Conservation (phyloP, 768 basidiomycete genomes). For the Scleroderma bovista region DNA sequence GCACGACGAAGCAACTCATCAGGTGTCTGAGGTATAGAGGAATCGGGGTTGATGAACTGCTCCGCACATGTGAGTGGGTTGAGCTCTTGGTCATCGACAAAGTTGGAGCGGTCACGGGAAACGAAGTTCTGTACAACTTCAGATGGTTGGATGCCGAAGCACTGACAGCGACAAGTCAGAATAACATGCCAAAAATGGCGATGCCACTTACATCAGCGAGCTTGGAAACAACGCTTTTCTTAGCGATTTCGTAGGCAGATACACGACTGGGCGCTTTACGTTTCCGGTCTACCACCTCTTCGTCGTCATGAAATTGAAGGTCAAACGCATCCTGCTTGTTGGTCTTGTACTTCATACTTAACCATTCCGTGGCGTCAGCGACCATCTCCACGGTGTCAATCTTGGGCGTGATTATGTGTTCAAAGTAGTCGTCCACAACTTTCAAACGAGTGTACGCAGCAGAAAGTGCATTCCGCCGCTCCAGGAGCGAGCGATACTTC, state of each 20-base stretch:
- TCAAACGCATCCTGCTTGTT: slow-evolving; percentile 58
- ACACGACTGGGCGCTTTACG: slow-evolving; percentile 80
- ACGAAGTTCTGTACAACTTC: slow-evolving; percentile 85
- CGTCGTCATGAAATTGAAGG: slow-evolving; percentile 69
- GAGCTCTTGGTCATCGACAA: slow-evolving; percentile 76
- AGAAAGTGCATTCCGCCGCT: slow-evolving; percentile 60
- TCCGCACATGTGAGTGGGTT: slow-evolving; percentile 80
- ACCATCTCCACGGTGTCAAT: slow-evolving; percentile 84
- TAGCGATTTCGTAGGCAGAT: slow-evolving; percentile 79
- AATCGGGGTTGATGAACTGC: slow-evolving; percentile 73
- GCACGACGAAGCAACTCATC: slow-evolving; percentile 71
- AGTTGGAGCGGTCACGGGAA: slow-evolving; percentile 52
- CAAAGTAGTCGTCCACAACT: slow-evolving; percentile 70
- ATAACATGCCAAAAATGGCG: background rate
- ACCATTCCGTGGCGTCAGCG: slow-evolving; percentile 88
- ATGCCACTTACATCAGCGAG: slow-evolving; percentile 67
- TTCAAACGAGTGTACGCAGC: slow-evolving; percentile 64
- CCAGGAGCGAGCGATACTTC: slow-evolving; percentile 81
- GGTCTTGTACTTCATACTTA: slow-evolving; percentile 78
- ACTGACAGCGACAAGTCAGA: slow-evolving; percentile 37
- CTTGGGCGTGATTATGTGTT: slow-evolving; percentile 57
- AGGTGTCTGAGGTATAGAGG: slow-evolving; percentile 46
- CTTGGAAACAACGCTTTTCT: slow-evolving; percentile 69
- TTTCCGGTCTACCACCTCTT: slow-evolving; percentile 49
- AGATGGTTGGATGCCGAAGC: slow-evolving; percentile 77